Base-by-base conservation (phyloP, 2,329 filamentous ascomycete genomes). In the Ophiostoma ulmi region DNA sequence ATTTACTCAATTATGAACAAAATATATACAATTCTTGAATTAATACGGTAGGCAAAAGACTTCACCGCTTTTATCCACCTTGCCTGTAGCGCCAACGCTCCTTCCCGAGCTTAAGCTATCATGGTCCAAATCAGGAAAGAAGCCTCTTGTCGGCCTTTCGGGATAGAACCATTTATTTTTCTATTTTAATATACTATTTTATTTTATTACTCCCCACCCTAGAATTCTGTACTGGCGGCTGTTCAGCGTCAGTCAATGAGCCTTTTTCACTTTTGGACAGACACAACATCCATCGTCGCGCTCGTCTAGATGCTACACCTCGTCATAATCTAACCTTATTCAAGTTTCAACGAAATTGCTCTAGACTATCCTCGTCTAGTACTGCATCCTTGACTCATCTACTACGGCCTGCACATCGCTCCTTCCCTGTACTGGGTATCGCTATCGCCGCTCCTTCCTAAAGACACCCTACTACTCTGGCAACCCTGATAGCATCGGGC, bases 31-130 rank as follows among this genome's bases (percentile, higher is more conserved):
- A 31, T 31, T 4, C 31, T 31, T 31, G 31, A 31, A 3, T 31
- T 4, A 31, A 31, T 31, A 31, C 31, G 31, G 31, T 31, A 3
- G 31, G 31, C 31, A 2, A 31, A 31, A 31, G 31, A 31, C 31
- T 31, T 31, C 31, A 31, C 31, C 31, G 14, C 10, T 2, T 14
- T 22, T 10, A 22, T 55, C 20, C 6, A 22, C 14, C 14, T 44
- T 17, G 39, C 48, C 48, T 55, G 48, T 8, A 55, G n/a, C 48
- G 22, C n/a, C 20, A 58, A 4, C 52, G 52, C 52, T 58, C 52
- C 52, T 58, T 58, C 52, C 52, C n/a, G 26, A 58, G 52, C 52
- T 22, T 58, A 58, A 58, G 52, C 52, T 58, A 58, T 58, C 52
- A 58, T n/a, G 52, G 52, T 58, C 52, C 52, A 58, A 58, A 26